Evolutionary conservation across 805 yeast genomes (phyloP), one percentile per base, ranked within the genome.

Genomic region (Priceomyces castillae): DNA sequence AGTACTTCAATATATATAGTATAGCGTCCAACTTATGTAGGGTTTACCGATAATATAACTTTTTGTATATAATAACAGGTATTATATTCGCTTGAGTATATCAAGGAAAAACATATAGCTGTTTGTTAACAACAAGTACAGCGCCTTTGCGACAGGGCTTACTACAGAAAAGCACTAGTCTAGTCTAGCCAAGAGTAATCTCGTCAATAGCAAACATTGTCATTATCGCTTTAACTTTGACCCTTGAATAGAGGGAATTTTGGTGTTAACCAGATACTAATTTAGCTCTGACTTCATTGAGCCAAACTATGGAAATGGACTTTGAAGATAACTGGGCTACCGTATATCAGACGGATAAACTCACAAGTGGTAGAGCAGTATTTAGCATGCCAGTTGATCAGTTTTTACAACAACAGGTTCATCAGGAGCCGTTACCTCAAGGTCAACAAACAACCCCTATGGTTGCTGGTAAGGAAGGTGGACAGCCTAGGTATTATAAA

Each of bases 401-500:
- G 31, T 28, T 28, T 12, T n/a, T 12, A 10, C 31, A 28, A 11
- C 31, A 9, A 11, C 31, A 28, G 31, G 15, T 28, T 28, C 10
- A 12, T 11, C 31, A n/a, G 15, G 31, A 28, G 5, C 31, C 4
- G 31, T 9, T n/a, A 9, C 15, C 37, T 33, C 37, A 23, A 17
- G 23, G 23, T 33, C 35, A 34, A 25, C 15, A 22, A 18, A 4
- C 25, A 23, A 28, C 22, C 19, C 17, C 42, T 17, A 9, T 22
- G 25, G 25, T 9, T 9, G 25, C 23, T 40, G 30, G 23, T 12
- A 41, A 38, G 15, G 48, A 41, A n/a, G 28, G 25, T 19, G 45
- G 40, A 11, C 59, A 56, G 38, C 55, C 62, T 7, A 41, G 61
- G 15, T 58, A 41, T 46, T 59, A 58, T 46, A 39, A 56, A 7